A percentile compares a stretch with the other conserved stretches of the same genome.
These are phyloP conservation scores for Ascoidea tarda DNA, from an alignment of 805 yeast genomes.

Conservation along the genomic window DNA sequence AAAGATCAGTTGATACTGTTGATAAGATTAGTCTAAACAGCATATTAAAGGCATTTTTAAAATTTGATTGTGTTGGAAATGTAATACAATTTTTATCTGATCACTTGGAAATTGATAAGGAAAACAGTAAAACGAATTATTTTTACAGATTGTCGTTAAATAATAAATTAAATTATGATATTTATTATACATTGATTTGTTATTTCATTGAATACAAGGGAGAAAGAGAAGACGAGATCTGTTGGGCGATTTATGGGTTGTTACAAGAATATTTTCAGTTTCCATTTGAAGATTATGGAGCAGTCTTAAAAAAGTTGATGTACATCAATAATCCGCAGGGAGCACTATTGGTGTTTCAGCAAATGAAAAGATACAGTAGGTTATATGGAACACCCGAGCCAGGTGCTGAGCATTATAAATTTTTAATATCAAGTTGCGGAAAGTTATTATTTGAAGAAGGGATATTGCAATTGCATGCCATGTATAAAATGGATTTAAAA, in stretches of 20 bases:
- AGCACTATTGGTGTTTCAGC: conserved; percentile 45
- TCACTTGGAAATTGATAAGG: conserved; percentile 21
- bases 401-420: conserved; percentile 36
- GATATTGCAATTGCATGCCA: conserved; percentile 43
- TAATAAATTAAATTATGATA: conserved; percentile 12
- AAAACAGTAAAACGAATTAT: conserved; percentile 7
- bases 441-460: conserved; percentile 46
- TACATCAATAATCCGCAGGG: conserved; percentile 38
- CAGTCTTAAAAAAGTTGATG: conserved; percentile 42
- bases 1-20: conserved; percentile 21
- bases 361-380: conserved; percentile 38
- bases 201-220: conserved; percentile 5
- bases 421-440: conserved; percentile 46
- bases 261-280: conserved; percentile 39
- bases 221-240: conserved; percentile 25
- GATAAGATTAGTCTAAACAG: conserved; percentile 23
- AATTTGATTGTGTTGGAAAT: conserved; percentile 22
- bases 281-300: conserved; percentile 43
- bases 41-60: conserved; percentile 21
- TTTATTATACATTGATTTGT: conserved; percentile 9
- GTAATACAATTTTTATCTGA: conserved; percentile 24
- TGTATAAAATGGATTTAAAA: conserved; percentile 43
- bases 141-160: conserved; percentile 11
- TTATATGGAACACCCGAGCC: conserved; percentile 35
- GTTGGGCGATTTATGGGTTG: conserved; percentile 46